phyloP scores from a whole-genome alignment of 2,329 filamentous ascomycete genomes.

The Chrysosporium keratinophilum region DNA sequence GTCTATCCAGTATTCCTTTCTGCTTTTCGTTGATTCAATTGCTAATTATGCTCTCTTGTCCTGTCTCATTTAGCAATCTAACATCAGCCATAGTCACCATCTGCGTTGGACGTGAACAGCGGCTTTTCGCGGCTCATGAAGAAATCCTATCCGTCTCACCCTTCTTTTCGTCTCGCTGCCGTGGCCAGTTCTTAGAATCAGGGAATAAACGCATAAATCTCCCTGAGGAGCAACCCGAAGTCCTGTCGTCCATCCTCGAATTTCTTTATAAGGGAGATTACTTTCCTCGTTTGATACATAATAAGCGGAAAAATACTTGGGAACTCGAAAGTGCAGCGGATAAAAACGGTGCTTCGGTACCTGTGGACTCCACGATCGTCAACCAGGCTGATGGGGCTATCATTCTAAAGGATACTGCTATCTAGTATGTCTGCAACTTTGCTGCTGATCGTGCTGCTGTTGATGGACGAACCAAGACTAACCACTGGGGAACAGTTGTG shows the following conservation, averaged over 20 bases:
- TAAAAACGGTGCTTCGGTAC: constrained; percentile 25
- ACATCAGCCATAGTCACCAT: constrained; percentile 67
- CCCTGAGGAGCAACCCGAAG: constrained; percentile 76
- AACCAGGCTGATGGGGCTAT: constrained; percentile 54
- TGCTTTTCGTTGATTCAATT: not conserved
- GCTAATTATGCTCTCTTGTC: not conserved
- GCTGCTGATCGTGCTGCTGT: not conserved
- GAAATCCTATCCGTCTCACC: constrained; percentile 68
- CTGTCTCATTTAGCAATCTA: constrained; percentile 38
- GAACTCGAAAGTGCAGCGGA: constrained; percentile 58
- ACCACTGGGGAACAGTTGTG: constrained; percentile 43
- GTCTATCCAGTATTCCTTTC: not conserved
- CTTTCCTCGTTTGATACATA: constrained; percentile 70
- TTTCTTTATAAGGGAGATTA: constrained; percentile 94
- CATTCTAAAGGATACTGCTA: constrained; percentile 76
- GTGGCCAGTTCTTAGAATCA: constrained; percentile 52
- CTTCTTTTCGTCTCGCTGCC: constrained; percentile 61
- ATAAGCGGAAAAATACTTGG: constrained; percentile 71
- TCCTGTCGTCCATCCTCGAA: constrained; percentile 82
- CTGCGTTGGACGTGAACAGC: constrained; percentile 66
- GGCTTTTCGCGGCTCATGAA: constrained; percentile 86
- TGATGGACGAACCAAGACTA: not conserved
- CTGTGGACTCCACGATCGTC: constrained; percentile 55
- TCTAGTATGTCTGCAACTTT: constrained; percentile 49
- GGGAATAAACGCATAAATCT: constrained; percentile 63